phyloP scores from a whole-genome alignment of 148 eudicot genomes.

The Hydrangea macrophylla region DNA sequence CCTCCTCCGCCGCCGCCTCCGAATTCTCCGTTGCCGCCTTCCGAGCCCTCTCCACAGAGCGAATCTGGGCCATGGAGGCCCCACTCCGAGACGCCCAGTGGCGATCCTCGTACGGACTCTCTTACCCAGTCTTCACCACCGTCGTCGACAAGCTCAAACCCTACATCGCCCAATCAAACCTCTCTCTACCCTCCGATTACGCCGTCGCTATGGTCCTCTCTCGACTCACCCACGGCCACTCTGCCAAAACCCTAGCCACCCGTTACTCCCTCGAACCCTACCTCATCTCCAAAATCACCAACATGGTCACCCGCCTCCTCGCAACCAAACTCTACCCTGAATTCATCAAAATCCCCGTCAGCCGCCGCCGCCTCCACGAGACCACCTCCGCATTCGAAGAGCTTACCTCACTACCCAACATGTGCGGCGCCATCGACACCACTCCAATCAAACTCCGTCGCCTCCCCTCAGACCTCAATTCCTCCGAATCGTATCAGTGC shows the following conservation, averaged over 20 bases:
- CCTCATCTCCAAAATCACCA: conserved; percentile 81
- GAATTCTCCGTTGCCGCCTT: conserved; percentile 75
- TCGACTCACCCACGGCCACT: conserved; percentile 58
- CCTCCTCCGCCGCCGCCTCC: conserved; percentile 31
- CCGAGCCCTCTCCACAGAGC: conserved; percentile 85
- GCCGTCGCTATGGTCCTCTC: conserved; percentile 94
- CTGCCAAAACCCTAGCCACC: conserved; percentile 56
- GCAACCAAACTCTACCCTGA: conserved; percentile 88
- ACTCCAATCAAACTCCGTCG: conserved; percentile 40
- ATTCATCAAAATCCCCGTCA: conserved; percentile 77
- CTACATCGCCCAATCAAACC: conserved; percentile 64
- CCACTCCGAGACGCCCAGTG: conserved; percentile 77
- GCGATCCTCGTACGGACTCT: conserved; percentile 75
- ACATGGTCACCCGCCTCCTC: conserved; percentile 87
- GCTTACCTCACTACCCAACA: conserved; percentile 59
- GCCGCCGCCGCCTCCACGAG: conserved; percentile 62
- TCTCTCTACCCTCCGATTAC: conserved; percentile 86
- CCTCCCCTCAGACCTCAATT: conserved; percentile 34
- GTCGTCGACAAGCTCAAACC: conserved; percentile 79
- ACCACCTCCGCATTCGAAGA: conserved; percentile 69
- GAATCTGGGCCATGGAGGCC: conserved; percentile 81
- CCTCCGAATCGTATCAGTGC: conserved; percentile 30
- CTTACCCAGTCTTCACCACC: conserved; percentile 83
- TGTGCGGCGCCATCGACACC: conserved; percentile 77
- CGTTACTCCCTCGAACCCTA: conserved; percentile 80